Conservation (phyloP, 768 basidiomycete species). For the Psilocybe cubensis region DNA sequence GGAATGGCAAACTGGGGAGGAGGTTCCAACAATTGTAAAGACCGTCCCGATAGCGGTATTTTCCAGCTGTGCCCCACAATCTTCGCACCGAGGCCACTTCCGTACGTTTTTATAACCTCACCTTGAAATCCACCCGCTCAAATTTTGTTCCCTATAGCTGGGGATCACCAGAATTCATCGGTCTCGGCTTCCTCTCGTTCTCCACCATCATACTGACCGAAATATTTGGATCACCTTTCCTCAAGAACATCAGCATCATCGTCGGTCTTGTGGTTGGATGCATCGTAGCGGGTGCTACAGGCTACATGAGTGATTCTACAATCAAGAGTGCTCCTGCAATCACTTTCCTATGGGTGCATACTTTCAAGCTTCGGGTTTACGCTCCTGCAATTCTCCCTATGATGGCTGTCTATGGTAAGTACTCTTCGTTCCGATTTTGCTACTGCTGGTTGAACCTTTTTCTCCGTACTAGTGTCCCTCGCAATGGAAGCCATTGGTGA, state of each 20-base stretch:
- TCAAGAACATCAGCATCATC: constrained; percentile 81
- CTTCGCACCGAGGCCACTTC: constrained; percentile 68
- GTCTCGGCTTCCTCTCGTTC: constrained; percentile 86
- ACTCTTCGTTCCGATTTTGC: neutral
- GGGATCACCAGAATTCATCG: constrained; percentile 85
- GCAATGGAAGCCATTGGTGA: constrained; percentile 90
- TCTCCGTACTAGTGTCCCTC: constrained; percentile 59
- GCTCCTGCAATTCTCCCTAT: constrained; percentile 63
- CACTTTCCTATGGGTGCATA: constrained; percentile 84
- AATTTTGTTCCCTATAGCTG: constrained; percentile 43
- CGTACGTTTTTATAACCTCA: constrained; percentile 37
- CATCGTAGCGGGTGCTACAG: constrained; percentile 78
- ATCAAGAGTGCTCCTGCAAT: constrained; percentile 74
- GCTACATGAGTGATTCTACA: constrained; percentile 71
- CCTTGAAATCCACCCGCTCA: neutral
- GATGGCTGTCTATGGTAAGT: constrained; percentile 40
- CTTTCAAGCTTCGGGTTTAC: constrained; percentile 78
- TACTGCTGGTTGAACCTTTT: neutral
- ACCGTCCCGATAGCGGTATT: constrained; percentile 63
- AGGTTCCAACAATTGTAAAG: constrained; percentile 72
- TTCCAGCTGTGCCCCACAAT: constrained; percentile 77
- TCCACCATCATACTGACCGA: constrained; percentile 77
- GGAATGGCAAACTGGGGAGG: constrained; percentile 86
- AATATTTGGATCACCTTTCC: constrained; percentile 82
- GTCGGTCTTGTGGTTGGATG: constrained; percentile 78